phyloP scores from a whole-genome alignment of 2,329 filamentous ascomycete genomes.

The Colletotrichum musae region DNA sequence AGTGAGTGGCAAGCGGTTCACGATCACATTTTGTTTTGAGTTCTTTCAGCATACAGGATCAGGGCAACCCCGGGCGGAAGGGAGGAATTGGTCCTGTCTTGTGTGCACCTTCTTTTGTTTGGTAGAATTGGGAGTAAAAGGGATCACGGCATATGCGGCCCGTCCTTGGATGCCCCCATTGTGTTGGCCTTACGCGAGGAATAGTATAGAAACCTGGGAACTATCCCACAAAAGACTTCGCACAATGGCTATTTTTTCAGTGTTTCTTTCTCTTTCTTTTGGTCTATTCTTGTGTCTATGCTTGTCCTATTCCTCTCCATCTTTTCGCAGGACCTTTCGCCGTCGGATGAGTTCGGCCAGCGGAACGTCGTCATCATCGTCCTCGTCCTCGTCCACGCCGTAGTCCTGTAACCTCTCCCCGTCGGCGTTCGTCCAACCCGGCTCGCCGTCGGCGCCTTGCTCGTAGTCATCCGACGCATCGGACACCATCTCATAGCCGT shows the following conservation, averaged over 20 bases:
- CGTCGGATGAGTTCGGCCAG: constrained; percentile 76
- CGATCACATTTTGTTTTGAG: constrained; percentile 26
- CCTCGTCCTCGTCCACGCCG: constrained; percentile 84
- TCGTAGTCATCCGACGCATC: constrained; percentile 71
- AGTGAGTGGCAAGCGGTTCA: constrained; percentile 32
- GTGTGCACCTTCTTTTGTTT: constrained; percentile 31
- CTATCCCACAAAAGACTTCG: constrained; percentile 29
- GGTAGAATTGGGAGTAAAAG: constrained; percentile 37
- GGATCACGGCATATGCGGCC: constrained; percentile 35
- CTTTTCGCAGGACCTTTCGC: constrained; percentile 58
- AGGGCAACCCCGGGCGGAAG: constrained; percentile 38
- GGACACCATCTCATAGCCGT: constrained; percentile 62
- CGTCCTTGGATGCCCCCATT: constrained; percentile 39
- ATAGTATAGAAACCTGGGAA: constrained; percentile 38
- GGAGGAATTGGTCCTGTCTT: constrained; percentile 34
- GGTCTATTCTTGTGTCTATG: neutral
- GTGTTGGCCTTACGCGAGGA: constrained; percentile 38
- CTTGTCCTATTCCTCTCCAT: constrained; percentile 48
- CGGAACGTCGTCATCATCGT: constrained; percentile 76
- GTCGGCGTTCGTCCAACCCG: constrained; percentile 81
- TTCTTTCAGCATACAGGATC: constrained; percentile 41
- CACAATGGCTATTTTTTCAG: neutral
- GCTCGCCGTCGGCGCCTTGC: constrained; percentile 57
- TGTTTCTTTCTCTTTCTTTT: neutral
- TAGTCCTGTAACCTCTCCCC: constrained; percentile 83